Percentiles rank a stretch among this genome's conserved stretches.
Conservation (phyloP, 495 filamentous ascomycete genomes). For the Penicillium fimorum region DNA sequence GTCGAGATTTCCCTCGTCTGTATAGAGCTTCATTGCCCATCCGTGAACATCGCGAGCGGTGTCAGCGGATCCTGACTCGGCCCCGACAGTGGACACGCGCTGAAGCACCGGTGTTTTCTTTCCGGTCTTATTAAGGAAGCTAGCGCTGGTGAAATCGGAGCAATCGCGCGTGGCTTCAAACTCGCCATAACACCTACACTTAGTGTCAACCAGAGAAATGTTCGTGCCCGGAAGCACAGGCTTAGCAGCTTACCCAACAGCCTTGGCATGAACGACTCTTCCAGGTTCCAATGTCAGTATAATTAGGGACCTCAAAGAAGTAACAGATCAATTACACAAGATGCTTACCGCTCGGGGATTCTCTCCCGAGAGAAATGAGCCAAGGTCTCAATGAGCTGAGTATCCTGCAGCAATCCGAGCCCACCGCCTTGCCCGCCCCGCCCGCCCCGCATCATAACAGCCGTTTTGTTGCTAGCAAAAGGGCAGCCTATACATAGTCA, state of each 20-base stretch:
- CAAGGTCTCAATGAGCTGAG: constrained; percentile 46
- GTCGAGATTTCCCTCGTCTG: constrained; percentile 75
- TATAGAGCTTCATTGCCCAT: constrained; percentile 73
- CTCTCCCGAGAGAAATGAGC: constrained; percentile 60
- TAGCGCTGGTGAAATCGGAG: constrained; percentile 41
- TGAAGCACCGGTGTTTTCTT: constrained; percentile 61
- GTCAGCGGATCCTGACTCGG: constrained; percentile 64
- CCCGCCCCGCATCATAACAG: constrained; percentile 27
- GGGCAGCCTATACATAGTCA: constrained; percentile 17
- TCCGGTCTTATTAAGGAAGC: constrained; percentile 50
- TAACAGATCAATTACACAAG: background rate
- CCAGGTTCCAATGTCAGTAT: background rate
- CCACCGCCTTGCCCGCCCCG: constrained; percentile 27
- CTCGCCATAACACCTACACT: constrained; percentile 45
- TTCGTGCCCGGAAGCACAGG: too few species aligned
- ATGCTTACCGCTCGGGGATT: constrained; percentile 40
- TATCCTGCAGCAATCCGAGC: constrained; percentile 35
- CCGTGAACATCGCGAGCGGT: constrained; percentile 65
- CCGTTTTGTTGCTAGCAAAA: constrained; percentile 31
- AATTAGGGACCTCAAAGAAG: background rate
- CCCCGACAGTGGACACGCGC: constrained; percentile 65
- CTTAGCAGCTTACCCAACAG: constrained; percentile 33
- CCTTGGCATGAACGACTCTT: constrained; percentile 62
- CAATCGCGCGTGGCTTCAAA: constrained; percentile 60
- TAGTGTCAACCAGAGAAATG: background rate